A percentile compares a stretch with the other conserved stretches of the same genome.
Conservation (phyloP, 768 basidiomycete genomes). For the Psilocybe azurescens region DNA sequence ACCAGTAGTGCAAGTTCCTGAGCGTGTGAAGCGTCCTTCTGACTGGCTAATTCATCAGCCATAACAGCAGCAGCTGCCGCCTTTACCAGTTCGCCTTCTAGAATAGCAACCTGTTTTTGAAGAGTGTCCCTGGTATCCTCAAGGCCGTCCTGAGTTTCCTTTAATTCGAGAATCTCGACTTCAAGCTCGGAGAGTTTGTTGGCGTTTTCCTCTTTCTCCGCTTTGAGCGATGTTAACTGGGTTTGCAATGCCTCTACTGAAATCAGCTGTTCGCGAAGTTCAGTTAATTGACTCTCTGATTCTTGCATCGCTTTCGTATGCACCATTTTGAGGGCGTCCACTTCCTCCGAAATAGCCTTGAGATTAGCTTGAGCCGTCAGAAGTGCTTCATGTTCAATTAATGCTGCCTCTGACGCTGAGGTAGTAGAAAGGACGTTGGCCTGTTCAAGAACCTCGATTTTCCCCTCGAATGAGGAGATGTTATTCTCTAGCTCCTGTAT, state of each 20-base stretch:
- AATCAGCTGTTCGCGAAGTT: constrained; percentile 52
- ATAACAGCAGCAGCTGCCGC: constrained; percentile 53
- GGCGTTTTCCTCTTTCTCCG: constrained; percentile 73
- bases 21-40: constrained; percentile 51
- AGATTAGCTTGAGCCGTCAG: constrained; percentile 68
- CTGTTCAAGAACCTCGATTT: constrained; percentile 53
- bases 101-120: constrained; percentile 47
- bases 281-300: constrained; percentile 46
- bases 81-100: constrained; percentile 60
- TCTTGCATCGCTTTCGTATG: constrained; percentile 57
- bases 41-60: constrained; percentile 49
- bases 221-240: constrained; percentile 57
- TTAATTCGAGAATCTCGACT: constrained; percentile 79
- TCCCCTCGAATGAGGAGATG: constrained; percentile 53
- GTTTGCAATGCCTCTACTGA: constrained; percentile 47
- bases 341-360: constrained; percentile 57
- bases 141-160: constrained; percentile 67
- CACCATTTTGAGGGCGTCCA: constrained; percentile 50
- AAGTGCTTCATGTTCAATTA: constrained; percentile 66
- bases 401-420: constrained; percentile 54
- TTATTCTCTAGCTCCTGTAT: constrained; percentile 57
- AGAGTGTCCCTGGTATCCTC: constrained; percentile 62
- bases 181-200: constrained; percentile 81
- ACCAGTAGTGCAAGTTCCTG: constrained; percentile 45
- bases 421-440: constrained; percentile 49